phyloP scores from a whole-genome alignment of 805 yeast species.

The Scheffersomyces ergatensis region DNA sequence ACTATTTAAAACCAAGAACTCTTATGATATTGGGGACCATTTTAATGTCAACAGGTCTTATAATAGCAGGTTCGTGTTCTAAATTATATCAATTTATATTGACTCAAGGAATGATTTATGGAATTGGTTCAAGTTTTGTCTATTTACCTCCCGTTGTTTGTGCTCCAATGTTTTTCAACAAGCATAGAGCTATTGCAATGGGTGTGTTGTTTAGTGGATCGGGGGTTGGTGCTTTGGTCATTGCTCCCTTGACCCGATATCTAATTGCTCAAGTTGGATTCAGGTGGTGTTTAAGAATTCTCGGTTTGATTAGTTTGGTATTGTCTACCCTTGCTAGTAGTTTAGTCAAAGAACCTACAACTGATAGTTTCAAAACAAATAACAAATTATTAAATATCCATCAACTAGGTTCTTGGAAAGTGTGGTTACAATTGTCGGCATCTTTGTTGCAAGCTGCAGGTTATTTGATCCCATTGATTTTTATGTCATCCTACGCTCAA shows the following conservation, averaged over 20 bases:
- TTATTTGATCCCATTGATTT: slow-evolving; percentile 28
- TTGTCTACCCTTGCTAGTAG: slow-evolving; percentile 11
- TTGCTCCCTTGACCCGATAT: slow-evolving; percentile 25
- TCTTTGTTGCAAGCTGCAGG: slow-evolving; percentile 33
- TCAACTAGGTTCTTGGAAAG: slow-evolving; percentile 16
- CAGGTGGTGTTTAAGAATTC: slow-evolving; percentile 29
- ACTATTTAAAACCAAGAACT: slow-evolving; percentile 12
- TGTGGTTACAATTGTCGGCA: slow-evolving; percentile 14
- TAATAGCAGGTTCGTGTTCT: slow-evolving; percentile 21
- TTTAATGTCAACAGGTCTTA: slow-evolving; percentile 23
- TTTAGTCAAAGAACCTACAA: slow-evolving; percentile 11
- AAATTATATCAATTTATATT: slow-evolving; percentile 23
- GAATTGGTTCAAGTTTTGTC: slow-evolving; percentile 28
- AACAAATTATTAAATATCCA: slow-evolving; percentile 9
- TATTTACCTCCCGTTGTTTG: slow-evolving; percentile 32
- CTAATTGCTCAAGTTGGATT: slow-evolving; percentile 27
- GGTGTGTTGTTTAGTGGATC: slow-evolving; percentile 34
- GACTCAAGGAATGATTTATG: slow-evolving; percentile 31
- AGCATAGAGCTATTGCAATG: slow-evolving; percentile 30
- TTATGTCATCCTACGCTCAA: slow-evolving; percentile 31
- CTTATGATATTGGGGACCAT: slow-evolving; percentile 25
- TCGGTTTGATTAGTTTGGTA: slow-evolving; percentile 24
- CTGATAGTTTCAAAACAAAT: slow-evolving; percentile 4
- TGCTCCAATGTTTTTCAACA: slow-evolving; percentile 27
- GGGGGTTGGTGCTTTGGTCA: slow-evolving; percentile 31